A percentile compares a stretch with the other conserved stretches of the same genome.
phyloP scores from a whole-genome alignment of 805 yeast genomes.

The Myxozyma monticola region DNA sequence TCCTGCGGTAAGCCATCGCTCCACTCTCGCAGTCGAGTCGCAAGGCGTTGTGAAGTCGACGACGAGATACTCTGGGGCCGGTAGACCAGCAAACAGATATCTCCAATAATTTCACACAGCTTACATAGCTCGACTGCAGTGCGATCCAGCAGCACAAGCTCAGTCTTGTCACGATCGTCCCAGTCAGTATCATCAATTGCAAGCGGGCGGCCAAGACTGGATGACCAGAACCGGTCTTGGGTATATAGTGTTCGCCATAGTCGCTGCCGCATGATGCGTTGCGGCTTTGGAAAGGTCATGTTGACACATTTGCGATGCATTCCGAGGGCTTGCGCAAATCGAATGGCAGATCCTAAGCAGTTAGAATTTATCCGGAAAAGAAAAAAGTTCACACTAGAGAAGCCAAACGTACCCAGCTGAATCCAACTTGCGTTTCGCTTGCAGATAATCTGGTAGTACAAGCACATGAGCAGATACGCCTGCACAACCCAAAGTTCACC shows the following conservation, averaged over 20 bases:
- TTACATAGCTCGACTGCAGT: slow-evolving; percentile 29
- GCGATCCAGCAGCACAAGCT: slow-evolving; percentile 24
- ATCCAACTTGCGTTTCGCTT: slow-evolving; percentile 48
- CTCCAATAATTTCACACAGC: slow-evolving; percentile 32
- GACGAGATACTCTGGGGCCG: slow-evolving; percentile 33
- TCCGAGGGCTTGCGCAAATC: slow-evolving; percentile 49
- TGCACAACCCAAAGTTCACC: slow-evolving; percentile 47
- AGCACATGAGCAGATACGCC: slow-evolving; percentile 43
- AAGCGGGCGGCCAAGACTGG: slow-evolving; percentile 30
- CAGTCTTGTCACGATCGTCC: slow-evolving; percentile 31
- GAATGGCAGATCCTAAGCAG: slow-evolving; percentile 40
- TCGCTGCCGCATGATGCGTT: slow-evolving; percentile 29
- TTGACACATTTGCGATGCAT: slow-evolving; percentile 38
- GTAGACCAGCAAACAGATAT: slow-evolving; percentile 31
- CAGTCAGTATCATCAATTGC: slow-evolving; percentile 32
- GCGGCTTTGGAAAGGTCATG: slow-evolving; percentile 31
- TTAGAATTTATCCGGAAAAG: not conserved
- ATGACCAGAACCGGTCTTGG: slow-evolving; percentile 31
- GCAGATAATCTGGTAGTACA: slow-evolving; percentile 46
- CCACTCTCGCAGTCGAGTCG: slow-evolving; percentile 31
- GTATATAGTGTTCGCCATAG: slow-evolving; percentile 33
- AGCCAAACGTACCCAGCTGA: slow-evolving; percentile 39
- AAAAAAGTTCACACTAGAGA: not conserved
- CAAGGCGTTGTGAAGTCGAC: slow-evolving; percentile 28
- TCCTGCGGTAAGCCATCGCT: slow-evolving; percentile 30